Conservation (phyloP, 805 yeast species). For the Tetrapisispora phaffii region DNA sequence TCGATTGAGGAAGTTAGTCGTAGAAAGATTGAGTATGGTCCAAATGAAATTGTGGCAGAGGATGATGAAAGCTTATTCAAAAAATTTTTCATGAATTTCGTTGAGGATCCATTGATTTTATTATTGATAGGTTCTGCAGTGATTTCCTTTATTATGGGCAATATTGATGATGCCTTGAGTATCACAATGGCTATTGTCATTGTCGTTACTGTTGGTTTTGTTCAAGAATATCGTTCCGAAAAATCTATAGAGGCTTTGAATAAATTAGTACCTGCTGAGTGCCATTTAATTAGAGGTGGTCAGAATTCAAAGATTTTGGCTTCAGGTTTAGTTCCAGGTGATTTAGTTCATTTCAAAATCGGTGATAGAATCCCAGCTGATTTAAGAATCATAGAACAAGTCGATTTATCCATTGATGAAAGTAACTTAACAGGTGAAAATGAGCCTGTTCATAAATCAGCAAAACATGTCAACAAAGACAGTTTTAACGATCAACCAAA, state of each 20-base stretch:
- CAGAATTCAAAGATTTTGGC: slow-evolving; percentile 76
- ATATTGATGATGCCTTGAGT: slow-evolving; percentile 89
- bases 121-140: slow-evolving; percentile 83
- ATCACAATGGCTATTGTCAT: slow-evolving; percentile 85
- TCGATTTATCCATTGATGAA: slow-evolving; percentile 80
- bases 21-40: slow-evolving; percentile 68
- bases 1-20: slow-evolving; percentile 60
- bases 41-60: slow-evolving; percentile 66
- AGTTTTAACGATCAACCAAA: slow-evolving; percentile 23
- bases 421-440: slow-evolving; percentile 94
- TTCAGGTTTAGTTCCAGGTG: slow-evolving; percentile 88
- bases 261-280: slow-evolving; percentile 92
- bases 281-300: slow-evolving; percentile 79
- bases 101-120: slow-evolving; percentile 84
- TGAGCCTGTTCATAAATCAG: slow-evolving; percentile 65
- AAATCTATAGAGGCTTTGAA: slow-evolving; percentile 88
- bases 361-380: slow-evolving; percentile 98
- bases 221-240: slow-evolving; percentile 93
- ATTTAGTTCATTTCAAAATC: slow-evolving; percentile 74
- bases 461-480: slow-evolving; percentile 34
- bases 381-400: slow-evolving; percentile 66
- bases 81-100: slow-evolving; percentile 71
- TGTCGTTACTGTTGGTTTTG: slow-evolving; percentile 94
- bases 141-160: slow-evolving; percentile 86
- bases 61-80: slow-evolving; percentile 64